These are phyloP conservation scores for Quercus glauca DNA, from an alignment of 306 rosid genomes.

Conservation along the genomic window DNA sequence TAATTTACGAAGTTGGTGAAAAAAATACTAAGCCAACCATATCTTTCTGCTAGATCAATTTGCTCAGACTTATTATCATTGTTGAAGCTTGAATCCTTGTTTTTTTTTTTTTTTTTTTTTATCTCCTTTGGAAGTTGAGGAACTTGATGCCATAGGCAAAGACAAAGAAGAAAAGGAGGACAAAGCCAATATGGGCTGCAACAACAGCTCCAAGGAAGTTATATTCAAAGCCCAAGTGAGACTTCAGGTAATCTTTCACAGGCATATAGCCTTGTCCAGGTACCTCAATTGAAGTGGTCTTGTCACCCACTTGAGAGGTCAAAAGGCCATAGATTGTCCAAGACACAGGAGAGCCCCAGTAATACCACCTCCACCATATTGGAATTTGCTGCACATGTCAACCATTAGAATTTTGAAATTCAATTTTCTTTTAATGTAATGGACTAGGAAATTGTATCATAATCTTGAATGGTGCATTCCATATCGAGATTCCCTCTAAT, in stretches of 20 bases:
- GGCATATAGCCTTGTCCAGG: conserved; percentile 29
- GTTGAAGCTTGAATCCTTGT: background rate
- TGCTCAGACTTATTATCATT: background rate
- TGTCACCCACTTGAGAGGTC: conserved; percentile 59
- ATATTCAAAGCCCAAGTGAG: conserved; percentile 37
- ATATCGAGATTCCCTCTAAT: too few relatives aligned
- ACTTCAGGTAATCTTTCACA: conserved; percentile 33
- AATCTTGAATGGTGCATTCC: background rate
- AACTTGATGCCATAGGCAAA: conserved; percentile 52
- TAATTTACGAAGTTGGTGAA: background rate
- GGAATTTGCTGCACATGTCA: conserved; percentile 49
- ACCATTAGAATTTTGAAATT: background rate
- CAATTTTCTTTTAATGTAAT: background rate
- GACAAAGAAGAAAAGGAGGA: conserved; percentile 32
- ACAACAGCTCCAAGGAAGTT: conserved; percentile 50
- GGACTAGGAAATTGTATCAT: background rate
- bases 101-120: background rate
- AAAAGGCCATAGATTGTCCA: conserved; percentile 54
- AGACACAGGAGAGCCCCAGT: conserved; percentile 53
- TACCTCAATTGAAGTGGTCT: conserved; percentile 17
- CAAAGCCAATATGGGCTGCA: conserved; percentile 41
- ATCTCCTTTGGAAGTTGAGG: conserved; percentile 52
- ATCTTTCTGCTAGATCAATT: background rate
- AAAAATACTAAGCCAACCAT: background rate
- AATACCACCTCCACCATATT: conserved; percentile 66